Percentiles rank a stretch among this genome's conserved stretches.
Conservation (phyloP, 371 early-diverging fungal species). For the Dichotomocladium elegans region DNA sequence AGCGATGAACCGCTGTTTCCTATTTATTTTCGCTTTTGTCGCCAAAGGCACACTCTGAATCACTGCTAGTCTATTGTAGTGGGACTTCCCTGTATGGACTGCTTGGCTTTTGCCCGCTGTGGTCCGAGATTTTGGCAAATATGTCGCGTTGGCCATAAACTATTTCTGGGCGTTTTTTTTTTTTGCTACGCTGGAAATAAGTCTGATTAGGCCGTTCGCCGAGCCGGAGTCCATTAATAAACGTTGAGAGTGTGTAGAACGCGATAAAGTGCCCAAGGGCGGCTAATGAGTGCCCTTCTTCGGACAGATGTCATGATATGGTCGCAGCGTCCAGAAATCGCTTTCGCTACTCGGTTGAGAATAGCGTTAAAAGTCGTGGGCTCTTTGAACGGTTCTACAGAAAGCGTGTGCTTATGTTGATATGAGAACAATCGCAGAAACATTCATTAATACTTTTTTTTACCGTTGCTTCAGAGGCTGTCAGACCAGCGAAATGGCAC, state of each 20-base stretch:
- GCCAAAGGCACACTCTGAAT: background rate
- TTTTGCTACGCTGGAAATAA: background rate
- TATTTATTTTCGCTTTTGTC: slow-evolving; percentile 4
- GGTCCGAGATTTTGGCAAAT: slow-evolving; percentile 5
- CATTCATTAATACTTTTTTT: too few species aligned
- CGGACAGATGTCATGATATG: too few species aligned
- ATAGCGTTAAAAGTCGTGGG: too few species aligned
- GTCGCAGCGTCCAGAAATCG: too few species aligned
- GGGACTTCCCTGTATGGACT: background rate
- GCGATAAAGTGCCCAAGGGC: background rate
- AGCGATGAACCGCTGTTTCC: too few species aligned
- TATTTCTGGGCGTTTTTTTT: background rate
- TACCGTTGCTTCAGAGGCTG: too few species aligned
- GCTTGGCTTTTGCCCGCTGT: slow-evolving; percentile 3
- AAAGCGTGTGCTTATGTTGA: too few species aligned
- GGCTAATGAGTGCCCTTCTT: too few species aligned
- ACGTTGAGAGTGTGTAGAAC: background rate
- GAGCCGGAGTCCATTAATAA: background rate
- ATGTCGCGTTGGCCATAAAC: background rate
- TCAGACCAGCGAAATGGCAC: too few species aligned
- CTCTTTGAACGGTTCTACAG: too few species aligned
- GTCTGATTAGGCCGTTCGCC: background rate
- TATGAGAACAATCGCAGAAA: too few species aligned
- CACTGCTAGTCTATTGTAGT: background rate
- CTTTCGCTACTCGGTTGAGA: too few species aligned